These are phyloP conservation scores for Myriosclerotinia duriaeana DNA, from an alignment of 2,329 filamentous ascomycete genomes.

Conservation along the genomic window DNA sequence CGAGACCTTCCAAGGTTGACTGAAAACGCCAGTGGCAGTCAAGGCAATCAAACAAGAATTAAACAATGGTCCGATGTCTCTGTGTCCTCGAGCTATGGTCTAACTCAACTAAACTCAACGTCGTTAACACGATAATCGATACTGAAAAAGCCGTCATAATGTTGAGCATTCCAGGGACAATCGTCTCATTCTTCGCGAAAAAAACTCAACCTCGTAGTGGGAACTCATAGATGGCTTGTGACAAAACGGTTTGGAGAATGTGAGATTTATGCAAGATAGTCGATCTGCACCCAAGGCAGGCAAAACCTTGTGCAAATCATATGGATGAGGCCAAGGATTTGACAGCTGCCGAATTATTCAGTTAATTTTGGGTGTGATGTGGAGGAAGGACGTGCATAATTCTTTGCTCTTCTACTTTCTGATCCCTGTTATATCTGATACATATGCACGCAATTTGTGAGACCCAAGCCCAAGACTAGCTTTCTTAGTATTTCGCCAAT, in stretches of 20 bases:
- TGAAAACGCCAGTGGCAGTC: conserved; percentile 3
- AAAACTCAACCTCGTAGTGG: conserved; percentile 1
- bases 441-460: conserved; percentile 26
- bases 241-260: conserved; percentile 17
- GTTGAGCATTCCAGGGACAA: conserved; percentile 19
- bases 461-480: conserved; percentile 6
- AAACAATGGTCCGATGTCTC: conserved; percentile 6
- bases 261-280: conserved; percentile 16
- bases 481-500: conserved; percentile 17
- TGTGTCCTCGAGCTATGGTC: not conserved
- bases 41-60: not conserved
- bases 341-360: conserved; percentile 2
- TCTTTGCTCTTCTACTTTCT: not conserved
- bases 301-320: conserved; percentile 17
- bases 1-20: not conserved
- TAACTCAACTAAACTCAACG: conserved; percentile 1
- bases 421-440: conserved; percentile 20
- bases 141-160: not conserved
- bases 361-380: not conserved
- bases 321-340: conserved; percentile 1
- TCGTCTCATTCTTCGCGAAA: conserved; percentile 20
- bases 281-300: conserved; percentile 19
- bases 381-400: conserved; percentile 20
- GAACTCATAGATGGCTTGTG: conserved; percentile 13
- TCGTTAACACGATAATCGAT: not conserved